A percentile compares a stretch with the other conserved stretches of the same genome.
Evolutionary conservation across 2,329 filamentous ascomycete genomes (phyloP).

Genomic region (Pestalotiopsis sp.): DNA sequence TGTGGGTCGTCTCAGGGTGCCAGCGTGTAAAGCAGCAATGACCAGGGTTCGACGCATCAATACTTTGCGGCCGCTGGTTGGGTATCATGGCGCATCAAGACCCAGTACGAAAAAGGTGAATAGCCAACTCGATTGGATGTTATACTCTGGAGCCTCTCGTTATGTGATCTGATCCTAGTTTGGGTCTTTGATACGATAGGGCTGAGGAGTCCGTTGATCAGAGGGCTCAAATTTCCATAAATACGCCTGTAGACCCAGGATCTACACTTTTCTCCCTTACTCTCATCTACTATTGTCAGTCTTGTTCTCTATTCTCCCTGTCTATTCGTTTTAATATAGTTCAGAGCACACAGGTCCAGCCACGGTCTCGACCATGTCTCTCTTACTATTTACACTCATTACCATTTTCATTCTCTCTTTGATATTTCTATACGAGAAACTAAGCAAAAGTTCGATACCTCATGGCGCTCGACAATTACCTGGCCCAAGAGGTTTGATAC

Average conservation of each 20-base stretch:
- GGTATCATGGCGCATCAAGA: background rate
- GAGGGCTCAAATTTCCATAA: background rate
- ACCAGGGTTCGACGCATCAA: background rate
- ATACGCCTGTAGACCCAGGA: background rate
- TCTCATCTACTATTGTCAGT: background rate
- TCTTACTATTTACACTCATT: background rate
- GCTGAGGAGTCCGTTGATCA: background rate
- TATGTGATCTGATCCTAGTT: background rate
- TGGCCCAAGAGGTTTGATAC: constrained; percentile 4
- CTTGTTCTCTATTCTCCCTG: background rate
- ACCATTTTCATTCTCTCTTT: background rate
- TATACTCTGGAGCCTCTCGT: background rate
- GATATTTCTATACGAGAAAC: background rate
- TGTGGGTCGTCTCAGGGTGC: background rate
- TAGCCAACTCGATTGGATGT: background rate
- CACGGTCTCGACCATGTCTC: background rate
- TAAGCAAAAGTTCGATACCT: background rate
- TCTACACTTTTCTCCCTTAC: background rate
- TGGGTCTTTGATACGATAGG: background rate
- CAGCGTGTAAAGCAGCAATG: background rate
- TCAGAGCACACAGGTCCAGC: background rate
- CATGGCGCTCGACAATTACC: constrained; percentile 1
- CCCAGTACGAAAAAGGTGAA: background rate
- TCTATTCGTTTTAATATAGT: background rate
- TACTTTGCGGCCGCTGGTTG: background rate